These are phyloP conservation scores for Nidularia pulvinata DNA, from an alignment of 768 basidiomycete genomes.

Conservation along the genomic window DNA sequence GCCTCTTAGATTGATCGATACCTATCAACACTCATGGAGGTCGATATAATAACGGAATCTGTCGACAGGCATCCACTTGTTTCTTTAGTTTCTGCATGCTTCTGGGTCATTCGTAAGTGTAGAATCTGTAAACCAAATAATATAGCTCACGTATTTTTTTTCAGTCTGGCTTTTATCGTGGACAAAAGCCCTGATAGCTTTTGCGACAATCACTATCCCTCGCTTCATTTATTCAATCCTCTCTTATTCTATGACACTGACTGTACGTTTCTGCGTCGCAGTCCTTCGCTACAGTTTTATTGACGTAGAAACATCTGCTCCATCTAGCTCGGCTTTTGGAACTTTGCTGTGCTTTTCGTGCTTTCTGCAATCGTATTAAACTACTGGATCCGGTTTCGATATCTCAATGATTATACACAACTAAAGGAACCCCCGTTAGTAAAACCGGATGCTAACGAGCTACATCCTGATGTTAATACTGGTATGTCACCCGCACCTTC, in stretches of 20 bases:
- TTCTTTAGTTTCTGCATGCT: conserved; percentile 76
- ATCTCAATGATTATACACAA: conserved; percentile 73
- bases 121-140: too few relatives aligned
- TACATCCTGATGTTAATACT: conserved; percentile 91
- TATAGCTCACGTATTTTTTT: too few relatives aligned
- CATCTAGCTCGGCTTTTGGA: conserved; percentile 86
- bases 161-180: conserved; percentile 85
- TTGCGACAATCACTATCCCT: conserved; percentile 84
- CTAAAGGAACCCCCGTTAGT: conserved; percentile 81
- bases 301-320: conserved; percentile 2
- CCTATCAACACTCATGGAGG: conserved; percentile 26
- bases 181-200: conserved; percentile 70
- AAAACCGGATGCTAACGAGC: conserved; percentile 82
- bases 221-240: conserved; percentile 74
- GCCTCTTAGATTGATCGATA: not conserved
- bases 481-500: conserved; percentile 16
- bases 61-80: conserved; percentile 67
- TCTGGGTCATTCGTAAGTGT: conserved; percentile 80
- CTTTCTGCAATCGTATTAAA: conserved; percentile 68
- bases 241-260: conserved; percentile 89
- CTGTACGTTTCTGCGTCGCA: conserved; percentile 41
- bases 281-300: not conserved
- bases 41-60: conserved; percentile 27
- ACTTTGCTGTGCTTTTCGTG: conserved; percentile 77
- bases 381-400: conserved; percentile 85